Evolutionary conservation across 495 filamentous ascomycete species (phyloP).

Genomic region (Talaromyces thailandensis): DNA sequence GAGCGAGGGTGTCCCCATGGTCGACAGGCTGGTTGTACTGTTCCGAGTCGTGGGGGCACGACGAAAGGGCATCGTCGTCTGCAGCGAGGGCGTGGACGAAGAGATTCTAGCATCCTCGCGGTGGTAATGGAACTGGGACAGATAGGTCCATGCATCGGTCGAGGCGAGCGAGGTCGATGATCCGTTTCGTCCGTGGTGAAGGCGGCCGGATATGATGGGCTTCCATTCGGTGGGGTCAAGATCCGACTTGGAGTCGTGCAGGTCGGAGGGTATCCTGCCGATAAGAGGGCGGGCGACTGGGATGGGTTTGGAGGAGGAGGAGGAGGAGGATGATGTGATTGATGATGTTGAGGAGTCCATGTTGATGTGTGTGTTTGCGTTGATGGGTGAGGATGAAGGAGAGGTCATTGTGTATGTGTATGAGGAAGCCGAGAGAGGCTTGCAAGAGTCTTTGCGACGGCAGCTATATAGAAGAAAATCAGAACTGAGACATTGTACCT

Average conservation of each 20-base stretch:
- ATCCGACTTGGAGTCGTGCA: slow-evolving; percentile 37
- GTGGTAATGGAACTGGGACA: slow-evolving; percentile 33
- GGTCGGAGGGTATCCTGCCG: slow-evolving; percentile 33
- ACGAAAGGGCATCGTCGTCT: slow-evolving; percentile 14
- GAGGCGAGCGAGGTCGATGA: slow-evolving; percentile 18
- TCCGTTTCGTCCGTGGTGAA: slow-evolving; percentile 6
- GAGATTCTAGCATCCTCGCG: not conserved
- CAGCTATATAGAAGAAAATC: slow-evolving; percentile 26
- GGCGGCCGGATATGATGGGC: slow-evolving; percentile 33
- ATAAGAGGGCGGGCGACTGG: slow-evolving; percentile 4
- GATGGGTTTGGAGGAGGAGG: slow-evolving; percentile 10
- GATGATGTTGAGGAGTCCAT: not conserved
- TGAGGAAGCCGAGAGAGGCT: slow-evolving; percentile 35
- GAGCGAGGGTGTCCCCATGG: slow-evolving; percentile 13
- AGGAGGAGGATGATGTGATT: slow-evolving; percentile 13
- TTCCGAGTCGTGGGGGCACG: slow-evolving; percentile 9
- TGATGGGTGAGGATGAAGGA: slow-evolving; percentile 23
- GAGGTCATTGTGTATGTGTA: slow-evolving; percentile 21
- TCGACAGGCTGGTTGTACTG: slow-evolving; percentile 6
- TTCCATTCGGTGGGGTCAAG: slow-evolving; percentile 51
- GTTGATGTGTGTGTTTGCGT: not conserved
- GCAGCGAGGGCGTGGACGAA: not conserved
- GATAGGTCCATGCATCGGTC: slow-evolving; percentile 37
- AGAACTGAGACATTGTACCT: slow-evolving; percentile 5
- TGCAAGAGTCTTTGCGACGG: slow-evolving; percentile 43